Conservation (phyloP, 106 monocot species). For the Cymbidium sinense region DNA sequence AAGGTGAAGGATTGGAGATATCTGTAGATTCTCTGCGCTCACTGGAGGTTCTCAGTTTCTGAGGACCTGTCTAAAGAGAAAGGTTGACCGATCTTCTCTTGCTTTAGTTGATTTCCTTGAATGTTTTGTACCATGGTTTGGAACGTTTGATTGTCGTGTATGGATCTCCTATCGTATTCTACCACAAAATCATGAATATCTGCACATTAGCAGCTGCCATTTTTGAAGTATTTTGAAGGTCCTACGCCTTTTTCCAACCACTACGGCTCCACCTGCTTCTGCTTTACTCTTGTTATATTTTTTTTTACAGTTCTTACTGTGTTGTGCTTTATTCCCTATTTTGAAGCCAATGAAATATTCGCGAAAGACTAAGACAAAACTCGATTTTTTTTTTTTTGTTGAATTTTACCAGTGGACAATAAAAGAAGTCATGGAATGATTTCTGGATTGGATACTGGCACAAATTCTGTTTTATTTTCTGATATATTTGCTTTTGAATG, state of each 20-base stretch:
- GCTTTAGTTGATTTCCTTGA: background rate
- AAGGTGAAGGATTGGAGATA: background rate
- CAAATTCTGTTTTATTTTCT: background rate
- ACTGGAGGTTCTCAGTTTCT: constrained; percentile 1
- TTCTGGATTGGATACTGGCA: no score
- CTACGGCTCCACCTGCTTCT: background rate
- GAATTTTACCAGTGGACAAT: background rate
- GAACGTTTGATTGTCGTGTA: background rate
- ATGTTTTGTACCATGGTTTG: constrained; percentile 1
- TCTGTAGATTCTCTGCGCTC: constrained; percentile 5
- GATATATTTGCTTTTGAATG: no score
- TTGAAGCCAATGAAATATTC: background rate
- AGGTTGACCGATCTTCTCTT: constrained; percentile 8
- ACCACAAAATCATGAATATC: background rate
- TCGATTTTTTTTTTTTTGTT: background rate
- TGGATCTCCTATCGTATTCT: background rate
- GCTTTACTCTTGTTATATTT: background rate
- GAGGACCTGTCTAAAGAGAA: constrained; percentile 1
- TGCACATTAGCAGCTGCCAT: background rate
- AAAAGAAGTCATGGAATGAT: background rate
- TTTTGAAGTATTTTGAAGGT: constrained; percentile 1
- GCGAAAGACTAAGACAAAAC: background rate
- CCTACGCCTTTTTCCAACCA: background rate
- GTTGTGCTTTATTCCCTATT: background rate
- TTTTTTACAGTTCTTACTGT: background rate